Conservation (phyloP, 495 filamentous ascomycete species). For the Elasticomyces elasticus region DNA sequence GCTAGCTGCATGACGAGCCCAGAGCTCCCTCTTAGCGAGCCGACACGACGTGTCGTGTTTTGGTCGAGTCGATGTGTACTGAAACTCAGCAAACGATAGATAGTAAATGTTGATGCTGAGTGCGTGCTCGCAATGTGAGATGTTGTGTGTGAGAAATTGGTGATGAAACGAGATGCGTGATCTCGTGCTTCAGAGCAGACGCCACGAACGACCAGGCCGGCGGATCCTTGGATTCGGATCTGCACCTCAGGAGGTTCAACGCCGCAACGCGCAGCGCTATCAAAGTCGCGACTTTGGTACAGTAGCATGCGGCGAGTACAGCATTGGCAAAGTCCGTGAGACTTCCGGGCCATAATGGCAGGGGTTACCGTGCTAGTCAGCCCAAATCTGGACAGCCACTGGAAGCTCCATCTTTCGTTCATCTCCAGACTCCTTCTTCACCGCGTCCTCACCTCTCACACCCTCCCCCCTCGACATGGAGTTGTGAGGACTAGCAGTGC, state of each 20-base stretch:
- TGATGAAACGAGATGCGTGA: no score
- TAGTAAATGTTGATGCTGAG: no score
- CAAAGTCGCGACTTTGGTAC: neutral
- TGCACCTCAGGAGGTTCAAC: conserved; percentile 2
- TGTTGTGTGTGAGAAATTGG: no score
- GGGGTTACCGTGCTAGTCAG: neutral
- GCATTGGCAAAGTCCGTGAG: no score
- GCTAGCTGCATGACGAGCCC: neutral
- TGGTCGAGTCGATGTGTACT: neutral
- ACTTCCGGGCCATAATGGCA: neutral
- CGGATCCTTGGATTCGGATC: neutral
- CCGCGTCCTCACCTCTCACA: conserved; percentile 1
- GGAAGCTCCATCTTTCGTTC: conserved; percentile 8
- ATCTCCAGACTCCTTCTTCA: conserved; percentile 9
- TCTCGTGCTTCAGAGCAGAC: neutral
- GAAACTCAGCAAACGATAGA: no score
- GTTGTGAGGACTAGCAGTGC: conserved; percentile 14
- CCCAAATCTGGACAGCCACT: neutral
- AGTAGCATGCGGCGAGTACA: neutral
- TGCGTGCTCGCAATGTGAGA: no score
- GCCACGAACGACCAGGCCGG: neutral
- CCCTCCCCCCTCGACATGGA: conserved; percentile 17
- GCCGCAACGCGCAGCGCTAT: neutral
- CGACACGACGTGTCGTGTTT: neutral
- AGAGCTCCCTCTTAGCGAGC: neutral